Conservation (phyloP, 1,139 yeast genomes). For the Lodderomyces parapsilosis region DNA sequence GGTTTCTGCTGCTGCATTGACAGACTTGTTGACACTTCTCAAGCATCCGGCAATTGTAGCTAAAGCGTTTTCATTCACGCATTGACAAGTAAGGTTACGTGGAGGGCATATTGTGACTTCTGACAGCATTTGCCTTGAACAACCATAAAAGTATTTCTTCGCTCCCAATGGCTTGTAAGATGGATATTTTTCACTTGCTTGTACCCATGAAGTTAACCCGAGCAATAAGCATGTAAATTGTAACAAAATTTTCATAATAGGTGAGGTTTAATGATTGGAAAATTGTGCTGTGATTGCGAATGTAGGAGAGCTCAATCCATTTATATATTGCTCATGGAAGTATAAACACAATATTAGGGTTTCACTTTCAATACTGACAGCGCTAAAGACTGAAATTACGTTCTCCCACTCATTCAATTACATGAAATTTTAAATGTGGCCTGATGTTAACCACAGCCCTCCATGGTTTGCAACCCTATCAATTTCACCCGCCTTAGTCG, state of each 20-base stretch:
- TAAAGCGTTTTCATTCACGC: slow-evolving; percentile 14
- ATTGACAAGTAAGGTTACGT: slow-evolving; percentile 10
- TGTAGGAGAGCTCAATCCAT: not conserved
- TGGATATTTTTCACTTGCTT: not conserved
- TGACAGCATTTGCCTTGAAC: not conserved
- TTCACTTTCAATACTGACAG: no score
- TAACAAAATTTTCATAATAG: no score
- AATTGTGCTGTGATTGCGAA: no score
- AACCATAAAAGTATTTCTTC: not conserved
- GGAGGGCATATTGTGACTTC: not conserved
- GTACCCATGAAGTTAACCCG: not conserved
- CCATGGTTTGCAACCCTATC: no score
- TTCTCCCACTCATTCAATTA: no score
- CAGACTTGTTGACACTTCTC: no score
- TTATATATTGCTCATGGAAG: no score
- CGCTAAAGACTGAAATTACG: no score
- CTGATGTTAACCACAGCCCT: no score
- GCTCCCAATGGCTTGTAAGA: not conserved
- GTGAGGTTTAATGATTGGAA: not conserved
- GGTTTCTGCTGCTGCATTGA: no score
- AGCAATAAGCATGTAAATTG: not conserved
- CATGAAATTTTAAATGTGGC: no score
- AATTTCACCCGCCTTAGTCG: no score
- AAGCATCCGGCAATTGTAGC: slow-evolving; percentile 20
- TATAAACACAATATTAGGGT: not conserved